Conservation (phyloP, 2,329 filamentous ascomycete species). For the Epichloe coenophiala region DNA sequence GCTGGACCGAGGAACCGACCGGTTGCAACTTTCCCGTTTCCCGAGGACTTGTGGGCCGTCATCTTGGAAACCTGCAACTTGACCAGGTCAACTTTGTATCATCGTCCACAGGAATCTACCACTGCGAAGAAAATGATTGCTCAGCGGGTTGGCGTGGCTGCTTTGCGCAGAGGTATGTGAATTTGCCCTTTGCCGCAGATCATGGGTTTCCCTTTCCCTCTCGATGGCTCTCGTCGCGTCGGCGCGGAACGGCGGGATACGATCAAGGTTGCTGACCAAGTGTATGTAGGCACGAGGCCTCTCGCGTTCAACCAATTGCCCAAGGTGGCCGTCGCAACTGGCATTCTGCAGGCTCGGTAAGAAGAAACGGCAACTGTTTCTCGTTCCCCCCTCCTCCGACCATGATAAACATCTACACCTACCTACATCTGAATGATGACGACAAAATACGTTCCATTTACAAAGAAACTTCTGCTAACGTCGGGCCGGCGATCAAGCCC, state of each 20-base stretch:
- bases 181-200: background rate
- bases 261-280: background rate
- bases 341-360: slow-evolving; percentile 32
- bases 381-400: background rate
- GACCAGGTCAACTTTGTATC: background rate
- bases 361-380: background rate
- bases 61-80: background rate
- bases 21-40: too few species aligned
- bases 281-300: slow-evolving; percentile 26
- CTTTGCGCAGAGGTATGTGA: slow-evolving; percentile 42
- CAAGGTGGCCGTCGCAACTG: slow-evolving; percentile 29
- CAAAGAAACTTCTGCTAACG: background rate
- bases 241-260: too few species aligned
- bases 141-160: slow-evolving; percentile 43
- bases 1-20: slow-evolving; percentile 31
- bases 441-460: too few species aligned
- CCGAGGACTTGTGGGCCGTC: background rate
- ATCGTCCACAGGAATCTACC: slow-evolving; percentile 1
- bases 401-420: background rate
- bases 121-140: slow-evolving; percentile 33
- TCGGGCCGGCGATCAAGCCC: slow-evolving; percentile 5
- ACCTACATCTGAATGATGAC: too few species aligned
- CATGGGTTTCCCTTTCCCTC: background rate
- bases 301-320: slow-evolving; percentile 28
- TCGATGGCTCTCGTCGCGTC: background rate